Evolutionary conservation across 257 asterid species (phyloP).

Genomic region (Osmanthus fragrans): DNA sequence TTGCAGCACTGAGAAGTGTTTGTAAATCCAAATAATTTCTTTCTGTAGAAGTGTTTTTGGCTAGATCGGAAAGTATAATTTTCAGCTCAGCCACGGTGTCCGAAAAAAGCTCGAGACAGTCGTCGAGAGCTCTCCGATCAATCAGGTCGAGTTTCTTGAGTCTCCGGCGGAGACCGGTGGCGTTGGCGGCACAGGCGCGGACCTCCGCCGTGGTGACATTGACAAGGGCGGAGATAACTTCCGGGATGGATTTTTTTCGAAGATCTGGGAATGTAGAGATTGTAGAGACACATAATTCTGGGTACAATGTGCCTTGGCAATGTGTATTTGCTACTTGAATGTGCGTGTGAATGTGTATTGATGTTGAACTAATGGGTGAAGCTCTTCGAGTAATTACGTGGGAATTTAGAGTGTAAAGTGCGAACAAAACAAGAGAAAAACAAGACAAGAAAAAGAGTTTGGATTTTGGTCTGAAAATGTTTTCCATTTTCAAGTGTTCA

Average conservation of each 20-base stretch:
- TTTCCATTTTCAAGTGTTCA: constrained; percentile 19
- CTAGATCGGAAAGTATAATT: constrained; percentile 41
- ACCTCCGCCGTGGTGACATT: constrained; percentile 69
- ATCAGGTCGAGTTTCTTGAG: constrained; percentile 46
- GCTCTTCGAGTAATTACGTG: constrained; percentile 8
- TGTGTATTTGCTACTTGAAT: constrained; percentile 50
- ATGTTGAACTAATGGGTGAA: constrained; percentile 18
- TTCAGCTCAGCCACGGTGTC: constrained; percentile 53
- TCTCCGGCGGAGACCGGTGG: constrained; percentile 57
- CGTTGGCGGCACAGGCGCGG: constrained; percentile 45
- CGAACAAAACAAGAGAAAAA: constrained; percentile 24
- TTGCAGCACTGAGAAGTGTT: constrained; percentile 85
- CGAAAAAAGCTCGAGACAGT: constrained; percentile 71
- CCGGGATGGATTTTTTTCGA: constrained; percentile 58
- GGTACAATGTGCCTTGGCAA: constrained; percentile 73
- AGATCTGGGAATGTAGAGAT: constrained; percentile 62
- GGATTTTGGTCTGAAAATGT: constrained; percentile 24
- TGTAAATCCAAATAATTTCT: constrained; percentile 54
- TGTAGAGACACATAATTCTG: constrained; percentile 73
- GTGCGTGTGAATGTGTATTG: constrained; percentile 48
- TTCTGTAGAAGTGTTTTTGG: constrained; percentile 31
- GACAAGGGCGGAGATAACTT: constrained; percentile 64
- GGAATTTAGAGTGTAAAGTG: constrained; percentile 35
- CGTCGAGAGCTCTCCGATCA: constrained; percentile 72
- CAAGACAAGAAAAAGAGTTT: constrained; percentile 34